Base-by-base conservation (phyloP, 139 green algal species). In the Coelastrella sp. region DNA sequence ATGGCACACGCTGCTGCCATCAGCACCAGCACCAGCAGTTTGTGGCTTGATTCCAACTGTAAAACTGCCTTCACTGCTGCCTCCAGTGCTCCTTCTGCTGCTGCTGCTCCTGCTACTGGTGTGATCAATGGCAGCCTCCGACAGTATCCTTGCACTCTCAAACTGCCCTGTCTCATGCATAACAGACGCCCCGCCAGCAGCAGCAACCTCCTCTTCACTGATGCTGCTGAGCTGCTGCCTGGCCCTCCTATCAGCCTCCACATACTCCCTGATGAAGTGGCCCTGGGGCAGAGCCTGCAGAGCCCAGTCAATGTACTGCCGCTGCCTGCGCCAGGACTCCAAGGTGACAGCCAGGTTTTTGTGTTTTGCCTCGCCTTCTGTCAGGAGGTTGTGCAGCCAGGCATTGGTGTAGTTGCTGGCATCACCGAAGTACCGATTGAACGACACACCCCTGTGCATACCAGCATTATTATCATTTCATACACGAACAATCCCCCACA, bases 261-360 rank as follows among this genome's bases (percentile, higher is more conserved):
- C 84, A 25, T 70, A 63, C 27, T 70, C 63, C 12, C 19, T 22
- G 22, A 79, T 80, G 56, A n/a, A 27, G 17, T 79, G 66, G 7
- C 15, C 24, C 14, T 57, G n/a, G 19, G 74, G 70, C 49, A 89
- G 27, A 11, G 81, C 81, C 81, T 96, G 65, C 24, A 95, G 22
- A 7, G 92, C 93, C 94, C 94, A 96, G 10, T 84, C 68, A 11
- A 92, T 66, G 76, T 95, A 96, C 49, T 81, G 74, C 6, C 90
- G 63, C 90, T 96, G 94, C 27, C 94, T 78, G 20, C 73, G 56
- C 94, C 94, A 96, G 15, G 75, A 90, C 7, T 92, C 68, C 6
- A 94, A 75, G 0, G 81, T 72, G 7, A 88, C 25, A 6, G 70
- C 79, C 27, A 91, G 91, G 9, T 78, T 63, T 6, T 59, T 17